These are phyloP conservation scores for Termitomyces bulborhizus DNA, from an alignment of 768 basidiomycete genomes.

Conservation along the genomic window DNA sequence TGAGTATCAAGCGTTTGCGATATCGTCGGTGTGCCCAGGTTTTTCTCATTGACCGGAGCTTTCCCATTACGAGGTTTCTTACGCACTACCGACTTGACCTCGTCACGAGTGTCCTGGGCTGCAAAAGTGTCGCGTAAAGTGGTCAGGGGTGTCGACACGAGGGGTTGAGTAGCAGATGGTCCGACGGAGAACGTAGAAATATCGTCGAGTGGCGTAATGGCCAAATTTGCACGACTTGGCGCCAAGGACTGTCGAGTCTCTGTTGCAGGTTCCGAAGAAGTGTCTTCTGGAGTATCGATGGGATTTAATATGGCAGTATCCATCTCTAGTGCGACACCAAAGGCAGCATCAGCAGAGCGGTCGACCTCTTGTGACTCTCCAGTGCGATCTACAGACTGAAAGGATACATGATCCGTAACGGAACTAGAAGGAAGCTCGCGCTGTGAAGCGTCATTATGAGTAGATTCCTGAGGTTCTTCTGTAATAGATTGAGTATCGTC, in stretches of 20 bases:
- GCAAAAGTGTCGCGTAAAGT: not conserved
- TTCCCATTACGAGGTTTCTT: constrained; percentile 37
- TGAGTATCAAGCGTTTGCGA: not conserved
- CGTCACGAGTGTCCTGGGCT: not conserved
- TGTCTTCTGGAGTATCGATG: not conserved
- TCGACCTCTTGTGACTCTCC: constrained; percentile 28
- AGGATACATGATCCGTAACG: constrained; percentile 17
- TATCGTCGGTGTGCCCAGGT: not conserved
- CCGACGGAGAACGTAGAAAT: not conserved
- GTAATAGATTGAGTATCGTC: constrained; percentile 26
- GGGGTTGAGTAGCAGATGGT: constrained; percentile 1
- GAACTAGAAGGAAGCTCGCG: not conserved
- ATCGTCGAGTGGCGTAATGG: constrained; percentile 4
- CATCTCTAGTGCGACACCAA: constrained; percentile 25
- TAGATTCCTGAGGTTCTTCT: not conserved
- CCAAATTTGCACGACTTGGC: constrained; percentile 11
- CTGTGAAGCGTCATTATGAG: not conserved
- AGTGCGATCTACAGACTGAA: constrained; percentile 22
- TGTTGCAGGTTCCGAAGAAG: not conserved
- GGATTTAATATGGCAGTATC: constrained; percentile 18
- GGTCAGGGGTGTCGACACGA: not conserved
- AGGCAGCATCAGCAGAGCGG: constrained; percentile 25
- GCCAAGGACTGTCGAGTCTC: constrained; percentile 10
- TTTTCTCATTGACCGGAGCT: constrained; percentile 11
- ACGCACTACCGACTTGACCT: constrained; percentile 19